Evolutionary conservation across 75 land plant species (phyloP).

Genomic region (Selaginella moellendorffii): DNA sequence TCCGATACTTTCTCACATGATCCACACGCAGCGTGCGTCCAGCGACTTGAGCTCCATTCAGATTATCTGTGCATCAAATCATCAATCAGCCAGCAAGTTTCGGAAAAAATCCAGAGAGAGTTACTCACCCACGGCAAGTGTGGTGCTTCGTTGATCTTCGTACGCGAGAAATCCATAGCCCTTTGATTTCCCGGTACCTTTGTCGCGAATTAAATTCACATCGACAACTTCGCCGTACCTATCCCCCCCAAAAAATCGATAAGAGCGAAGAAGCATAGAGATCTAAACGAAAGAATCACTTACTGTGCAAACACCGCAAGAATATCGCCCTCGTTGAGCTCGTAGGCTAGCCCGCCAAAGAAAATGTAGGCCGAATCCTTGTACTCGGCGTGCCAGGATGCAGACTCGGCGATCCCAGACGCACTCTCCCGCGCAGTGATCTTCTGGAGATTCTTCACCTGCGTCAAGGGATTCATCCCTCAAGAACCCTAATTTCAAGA

Average conservation of each 20-base stretch:
- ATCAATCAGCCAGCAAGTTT: background rate
- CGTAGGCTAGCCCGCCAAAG: constrained; percentile 74
- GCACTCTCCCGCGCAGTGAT: constrained; percentile 65
- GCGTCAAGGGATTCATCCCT: constrained; percentile 82
- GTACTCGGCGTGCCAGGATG: constrained; percentile 93
- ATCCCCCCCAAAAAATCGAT: background rate
- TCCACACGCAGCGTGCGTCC: constrained; percentile 79
- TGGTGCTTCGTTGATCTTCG: constrained; percentile 81
- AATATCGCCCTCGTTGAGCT: constrained; percentile 95
- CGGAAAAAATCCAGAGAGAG: too few species aligned
- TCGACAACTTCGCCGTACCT: constrained; percentile 97
- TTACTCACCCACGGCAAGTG: constrained; percentile 93
- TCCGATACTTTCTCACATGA: constrained; percentile 81
- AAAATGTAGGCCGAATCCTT: constrained; percentile 85
- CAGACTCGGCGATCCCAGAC: constrained; percentile 69
- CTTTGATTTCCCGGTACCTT: constrained; percentile 83
- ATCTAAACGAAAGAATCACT: constrained; percentile 8
- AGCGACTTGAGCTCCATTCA: constrained; percentile 72
- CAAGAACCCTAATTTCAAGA: too few species aligned
- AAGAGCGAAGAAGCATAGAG: too few species aligned
- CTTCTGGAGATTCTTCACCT: constrained; percentile 78
- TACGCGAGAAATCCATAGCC: constrained; percentile 96
- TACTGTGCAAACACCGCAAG: constrained; percentile 92
- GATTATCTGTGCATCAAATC: constrained; percentile 45
- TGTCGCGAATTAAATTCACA: constrained; percentile 89